These are phyloP conservation scores for Cucurbita pepo DNA, from an alignment of 306 rosid genomes.

Conservation along the genomic window DNA sequence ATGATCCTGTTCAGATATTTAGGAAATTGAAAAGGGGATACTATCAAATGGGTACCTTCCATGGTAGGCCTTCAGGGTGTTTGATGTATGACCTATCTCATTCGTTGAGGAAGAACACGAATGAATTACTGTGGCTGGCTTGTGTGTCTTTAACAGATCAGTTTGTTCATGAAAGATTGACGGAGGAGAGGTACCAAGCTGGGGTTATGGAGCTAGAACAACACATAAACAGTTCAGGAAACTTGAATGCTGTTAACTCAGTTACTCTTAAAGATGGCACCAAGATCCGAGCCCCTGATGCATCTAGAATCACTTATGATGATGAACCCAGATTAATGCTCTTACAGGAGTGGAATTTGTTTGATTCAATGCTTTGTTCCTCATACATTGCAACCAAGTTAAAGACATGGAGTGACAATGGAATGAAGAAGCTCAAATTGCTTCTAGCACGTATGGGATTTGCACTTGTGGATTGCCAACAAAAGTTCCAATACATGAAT, in stretches of 20 bases:
- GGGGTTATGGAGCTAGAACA: slow-evolving; percentile 95
- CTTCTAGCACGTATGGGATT: slow-evolving; percentile 90
- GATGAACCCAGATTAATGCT: slow-evolving; percentile 92
- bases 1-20: slow-evolving; percentile 43
- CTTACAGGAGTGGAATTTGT: slow-evolving; percentile 81
- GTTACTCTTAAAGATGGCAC: slow-evolving; percentile 83
- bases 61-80: slow-evolving; percentile 91
- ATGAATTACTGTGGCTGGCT: slow-evolving; percentile 78
- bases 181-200: slow-evolving; percentile 77
- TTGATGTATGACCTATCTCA: slow-evolving; percentile 85
- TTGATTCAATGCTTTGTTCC: slow-evolving; percentile 85
- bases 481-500: slow-evolving; percentile 86
- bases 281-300: slow-evolving; percentile 55
- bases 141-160: slow-evolving; percentile 86
- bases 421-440: slow-evolving; percentile 76
- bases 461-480: slow-evolving; percentile 83
- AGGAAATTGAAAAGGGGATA: slow-evolving; percentile 51
- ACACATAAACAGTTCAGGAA: slow-evolving; percentile 68
- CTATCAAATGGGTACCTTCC: slow-evolving; percentile 73
- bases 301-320: slow-evolving; percentile 55
- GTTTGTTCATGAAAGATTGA: slow-evolving; percentile 73
- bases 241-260: slow-evolving; percentile 54
- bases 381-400: slow-evolving; percentile 71
- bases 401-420: slow-evolving; percentile 97
- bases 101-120: slow-evolving; percentile 65